Evolutionary conservation across 805 yeast genomes (phyloP).

Genomic region (Candida krabiensis): DNA sequence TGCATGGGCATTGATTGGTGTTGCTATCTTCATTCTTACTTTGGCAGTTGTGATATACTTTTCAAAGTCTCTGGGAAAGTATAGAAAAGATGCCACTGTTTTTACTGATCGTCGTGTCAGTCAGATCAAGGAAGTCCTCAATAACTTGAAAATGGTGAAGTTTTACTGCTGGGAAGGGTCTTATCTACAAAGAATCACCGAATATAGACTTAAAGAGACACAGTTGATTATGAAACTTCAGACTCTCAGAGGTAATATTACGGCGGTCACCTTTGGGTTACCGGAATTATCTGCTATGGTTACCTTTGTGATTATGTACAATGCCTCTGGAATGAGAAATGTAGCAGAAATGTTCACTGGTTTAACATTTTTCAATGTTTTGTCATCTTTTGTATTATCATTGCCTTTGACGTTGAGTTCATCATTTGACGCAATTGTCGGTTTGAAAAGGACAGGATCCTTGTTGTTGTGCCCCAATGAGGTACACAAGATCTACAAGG

Average conservation of each 20-base stretch:
- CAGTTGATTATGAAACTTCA: slow-evolving; percentile 57
- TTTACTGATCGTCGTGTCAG: slow-evolving; percentile 77
- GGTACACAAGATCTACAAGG: neutral
- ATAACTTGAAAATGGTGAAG: slow-evolving; percentile 76
- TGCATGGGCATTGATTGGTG: slow-evolving; percentile 70
- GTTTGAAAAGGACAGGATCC: slow-evolving; percentile 55
- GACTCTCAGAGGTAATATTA: slow-evolving; percentile 52
- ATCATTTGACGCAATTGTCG: slow-evolving; percentile 63
- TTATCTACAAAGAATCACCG: slow-evolving; percentile 55
- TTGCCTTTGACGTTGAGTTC: slow-evolving; percentile 68
- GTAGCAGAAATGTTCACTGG: slow-evolving; percentile 70
- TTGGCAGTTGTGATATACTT: slow-evolving; percentile 43
- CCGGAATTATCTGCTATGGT: slow-evolving; percentile 72
- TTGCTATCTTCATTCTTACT: slow-evolving; percentile 54
- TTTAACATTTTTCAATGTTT: slow-evolving; percentile 58
- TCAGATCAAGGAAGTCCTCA: slow-evolving; percentile 72
- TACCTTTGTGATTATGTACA: slow-evolving; percentile 42
- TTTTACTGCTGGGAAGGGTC: slow-evolving; percentile 89
- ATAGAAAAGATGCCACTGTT: slow-evolving; percentile 53
- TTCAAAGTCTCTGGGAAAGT: slow-evolving; percentile 49
- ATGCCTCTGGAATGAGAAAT: slow-evolving; percentile 35
- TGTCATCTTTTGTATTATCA: slow-evolving; percentile 61
- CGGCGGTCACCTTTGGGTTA: slow-evolving; percentile 57
- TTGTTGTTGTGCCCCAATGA: slow-evolving; percentile 39
- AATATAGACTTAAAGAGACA: slow-evolving; percentile 62